Percentiles rank a stretch among this genome's conserved stretches.
These are phyloP conservation scores for Anaeromyces robustus DNA, from an alignment of 192 early-diverging fungal genomes.

Conservation along the genomic window DNA sequence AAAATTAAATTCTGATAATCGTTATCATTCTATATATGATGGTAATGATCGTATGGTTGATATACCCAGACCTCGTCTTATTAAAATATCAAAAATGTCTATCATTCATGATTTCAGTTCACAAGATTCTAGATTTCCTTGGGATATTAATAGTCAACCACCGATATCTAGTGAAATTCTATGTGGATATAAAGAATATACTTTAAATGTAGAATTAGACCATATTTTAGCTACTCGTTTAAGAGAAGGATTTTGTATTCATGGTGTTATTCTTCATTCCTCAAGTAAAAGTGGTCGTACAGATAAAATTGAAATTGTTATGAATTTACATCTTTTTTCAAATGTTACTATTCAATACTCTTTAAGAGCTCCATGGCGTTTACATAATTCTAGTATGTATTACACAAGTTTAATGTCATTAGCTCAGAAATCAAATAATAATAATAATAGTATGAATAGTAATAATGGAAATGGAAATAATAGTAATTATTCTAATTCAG, in stretches of 20 bases:
- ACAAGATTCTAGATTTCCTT: background rate
- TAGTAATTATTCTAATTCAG: background rate
- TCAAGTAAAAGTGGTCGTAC: conserved; percentile 1
- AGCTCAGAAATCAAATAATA: background rate
- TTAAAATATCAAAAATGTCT: background rate
- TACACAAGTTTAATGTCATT: background rate
- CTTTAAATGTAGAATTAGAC: conserved; percentile 34
- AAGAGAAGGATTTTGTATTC: conserved; percentile 52
- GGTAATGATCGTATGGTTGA: background rate
- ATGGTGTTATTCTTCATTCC: conserved; percentile 27
- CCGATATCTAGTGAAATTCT: conserved; percentile 10
- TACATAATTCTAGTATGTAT: background rate
- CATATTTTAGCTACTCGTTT: conserved; percentile 46
- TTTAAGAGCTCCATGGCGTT: background rate
- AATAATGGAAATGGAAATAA: too few relatives aligned
- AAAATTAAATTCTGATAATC: background rate
- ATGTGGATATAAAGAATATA: conserved; percentile 46
- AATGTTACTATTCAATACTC: conserved; percentile 57
- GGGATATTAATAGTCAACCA: conserved; percentile 3
- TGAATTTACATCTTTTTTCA: conserved; percentile 55
- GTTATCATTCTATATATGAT: background rate
- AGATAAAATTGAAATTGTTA: conserved; percentile 42
- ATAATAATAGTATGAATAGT: too few relatives aligned
- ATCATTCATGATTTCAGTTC: background rate
- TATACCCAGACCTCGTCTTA: background rate